Base-by-base conservation (phyloP, 495 filamentous ascomycete species). In the Daldinia childiae region DNA sequence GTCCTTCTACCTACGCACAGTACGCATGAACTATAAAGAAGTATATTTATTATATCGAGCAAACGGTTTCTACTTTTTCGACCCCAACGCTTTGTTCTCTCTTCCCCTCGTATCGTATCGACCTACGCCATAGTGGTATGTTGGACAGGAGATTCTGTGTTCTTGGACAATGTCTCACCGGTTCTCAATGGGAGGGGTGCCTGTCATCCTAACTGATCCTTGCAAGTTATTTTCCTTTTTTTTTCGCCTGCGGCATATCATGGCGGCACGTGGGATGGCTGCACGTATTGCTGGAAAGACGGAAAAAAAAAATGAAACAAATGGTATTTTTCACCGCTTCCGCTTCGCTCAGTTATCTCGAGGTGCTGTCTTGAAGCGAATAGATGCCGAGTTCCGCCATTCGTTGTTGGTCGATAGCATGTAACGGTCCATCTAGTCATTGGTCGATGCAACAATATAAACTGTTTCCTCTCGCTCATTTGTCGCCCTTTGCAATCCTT, bases 261-360 rank as follows among this genome's bases (percentile, higher is more conserved):
- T 45, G 24, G 60, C 38, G 55, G 64, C 64, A 72, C 69, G 69
- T 72, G 69, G 69, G 64, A 72, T 62, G 27, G 12, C 48, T 15
- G 27, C 14, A 17, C 39, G 39, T 17, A 57, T 57, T 50, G 62
- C 62, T 56, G 63, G 54, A 64, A 14, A 32, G 64, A 63, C 57
- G 60, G 60, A 26, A 41, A 58, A 52, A 68, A 54, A 27, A 52
- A 68, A 54, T 15, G 26, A 54, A 54, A n/a, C 50, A 17, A 30
- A 54, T 54, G 50, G 50, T 30, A 54, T 29, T 54, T 54, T 54
- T 54, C 50, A 54, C 50, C 50, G 50, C 50, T 54, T 54, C 50
- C 50, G 50, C 50, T 58, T 58, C 55, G 55, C 19, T 58, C 21
- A 38, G 29, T 41, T 24, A 26, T 58, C 19, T 19, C 12, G 19